A percentile compares a stretch with the other conserved stretches of the same genome.
Conservation (phyloP, 352 stramenopile species). For the Globisporangium nagaii region DNA sequence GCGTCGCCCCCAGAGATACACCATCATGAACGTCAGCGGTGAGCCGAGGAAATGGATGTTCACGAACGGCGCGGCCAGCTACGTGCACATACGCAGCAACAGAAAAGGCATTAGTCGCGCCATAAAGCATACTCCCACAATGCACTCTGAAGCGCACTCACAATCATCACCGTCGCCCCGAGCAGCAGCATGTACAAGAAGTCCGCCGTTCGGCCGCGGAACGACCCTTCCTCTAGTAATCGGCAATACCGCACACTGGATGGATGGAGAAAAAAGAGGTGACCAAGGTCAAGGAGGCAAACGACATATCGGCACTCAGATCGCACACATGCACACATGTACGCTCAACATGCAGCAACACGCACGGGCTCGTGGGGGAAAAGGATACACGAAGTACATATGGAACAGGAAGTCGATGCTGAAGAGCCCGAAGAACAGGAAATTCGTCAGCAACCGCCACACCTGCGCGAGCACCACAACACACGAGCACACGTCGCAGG, state of each 20-base stretch:
- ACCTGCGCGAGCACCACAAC: constrained; percentile 31
- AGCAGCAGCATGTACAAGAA: constrained; percentile 99
- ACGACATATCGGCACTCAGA: background rate
- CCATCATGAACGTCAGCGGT: constrained; percentile 99
- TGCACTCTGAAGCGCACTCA: constrained; percentile 33
- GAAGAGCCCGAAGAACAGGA: constrained; percentile 99
- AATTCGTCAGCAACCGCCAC: constrained; percentile 97
- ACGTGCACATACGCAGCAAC: background rate
- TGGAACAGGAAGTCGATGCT: constrained; percentile 99
- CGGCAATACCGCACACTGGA: constrained; percentile 91
- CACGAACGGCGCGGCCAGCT: constrained; percentile 94
- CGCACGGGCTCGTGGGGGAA: constrained; percentile 20
- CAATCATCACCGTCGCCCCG: constrained; percentile 92
- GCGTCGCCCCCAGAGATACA: constrained; percentile 97
- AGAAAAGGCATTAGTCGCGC: background rate
- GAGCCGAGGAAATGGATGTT: constrained; percentile 97
- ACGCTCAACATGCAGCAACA: constrained; percentile 2
- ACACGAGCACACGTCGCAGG: background rate
- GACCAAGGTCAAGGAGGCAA: constrained; percentile 1
- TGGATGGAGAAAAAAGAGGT: background rate
- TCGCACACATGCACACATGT: constrained; percentile 1
- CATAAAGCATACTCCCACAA: background rate
- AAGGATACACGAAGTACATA: constrained; percentile 98
- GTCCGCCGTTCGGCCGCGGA: constrained; percentile 94
- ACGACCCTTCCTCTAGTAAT: constrained; percentile 97